phyloP scores from a whole-genome alignment of 768 basidiomycete species.

The Lactarius sanguifluus region DNA sequence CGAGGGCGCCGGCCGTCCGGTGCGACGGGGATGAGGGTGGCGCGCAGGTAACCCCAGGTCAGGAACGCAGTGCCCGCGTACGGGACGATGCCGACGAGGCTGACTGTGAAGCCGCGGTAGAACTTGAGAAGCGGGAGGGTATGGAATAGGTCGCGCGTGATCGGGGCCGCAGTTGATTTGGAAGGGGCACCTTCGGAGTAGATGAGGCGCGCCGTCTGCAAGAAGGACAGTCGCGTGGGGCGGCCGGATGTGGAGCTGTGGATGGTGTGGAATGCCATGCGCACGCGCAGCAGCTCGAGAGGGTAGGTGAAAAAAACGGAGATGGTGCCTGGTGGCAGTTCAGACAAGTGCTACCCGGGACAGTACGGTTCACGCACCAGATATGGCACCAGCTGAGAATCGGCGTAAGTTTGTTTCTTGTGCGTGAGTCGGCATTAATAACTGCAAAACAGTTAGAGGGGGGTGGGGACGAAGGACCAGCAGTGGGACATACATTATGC shows the following conservation, averaged over 20 bases:
- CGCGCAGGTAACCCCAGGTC: constrained; percentile 78
- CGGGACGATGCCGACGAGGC: constrained; percentile 88
- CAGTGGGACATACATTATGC: constrained; percentile 56
- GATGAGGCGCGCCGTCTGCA: constrained; percentile 58
- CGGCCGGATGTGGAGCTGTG: constrained; percentile 24
- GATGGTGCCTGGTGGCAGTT: constrained; percentile 55
- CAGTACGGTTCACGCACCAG: constrained; percentile 53
- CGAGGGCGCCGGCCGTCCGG: constrained; percentile 32
- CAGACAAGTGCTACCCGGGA: neutral
- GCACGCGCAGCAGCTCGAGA: constrained; percentile 90
- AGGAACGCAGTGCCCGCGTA: constrained; percentile 96
- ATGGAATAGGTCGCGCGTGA: constrained; percentile 43
- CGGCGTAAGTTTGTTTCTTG: constrained; percentile 76
- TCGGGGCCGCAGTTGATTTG: constrained; percentile 28
- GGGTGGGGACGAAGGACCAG: neutral
- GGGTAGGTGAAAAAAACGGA: constrained; percentile 95
- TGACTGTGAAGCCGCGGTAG: constrained; percentile 96
- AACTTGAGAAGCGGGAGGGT: constrained; percentile 82
- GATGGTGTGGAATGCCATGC: constrained; percentile 85
- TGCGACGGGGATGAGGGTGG: constrained; percentile 52
- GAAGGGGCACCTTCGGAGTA: constrained; percentile 59
- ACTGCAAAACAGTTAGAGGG: constrained; percentile 41
- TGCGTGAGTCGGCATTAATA: constrained; percentile 81
- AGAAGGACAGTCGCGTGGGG: constrained; percentile 46
- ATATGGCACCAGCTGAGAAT: constrained; percentile 83